Evolutionary conservation across 2,329 filamentous ascomycete species (phyloP).

Genomic region (Ceratocystis cubensis): DNA sequence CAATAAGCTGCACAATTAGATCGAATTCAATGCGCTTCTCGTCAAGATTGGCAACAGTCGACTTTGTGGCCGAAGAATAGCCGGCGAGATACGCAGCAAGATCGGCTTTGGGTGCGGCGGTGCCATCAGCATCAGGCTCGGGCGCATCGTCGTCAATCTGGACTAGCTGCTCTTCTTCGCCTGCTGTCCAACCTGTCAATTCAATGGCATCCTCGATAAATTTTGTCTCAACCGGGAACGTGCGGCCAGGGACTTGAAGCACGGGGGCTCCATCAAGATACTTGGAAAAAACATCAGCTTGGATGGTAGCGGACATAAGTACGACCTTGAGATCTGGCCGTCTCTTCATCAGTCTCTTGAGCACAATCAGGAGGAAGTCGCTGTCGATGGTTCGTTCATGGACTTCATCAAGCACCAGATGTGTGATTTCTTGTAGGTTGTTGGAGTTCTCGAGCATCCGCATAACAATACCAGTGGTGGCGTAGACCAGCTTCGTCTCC

Average conservation of each 20-base stretch:
- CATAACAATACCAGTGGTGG: slow-evolving; percentile 87
- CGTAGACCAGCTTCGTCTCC: slow-evolving; percentile 77
- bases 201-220: slow-evolving; percentile 92
- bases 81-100: slow-evolving; percentile 52
- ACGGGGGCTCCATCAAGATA: slow-evolving; percentile 81
- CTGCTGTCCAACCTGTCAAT: slow-evolving; percentile 58
- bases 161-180: slow-evolving; percentile 32
- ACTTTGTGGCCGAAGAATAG: slow-evolving; percentile 66
- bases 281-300: slow-evolving; percentile 78
- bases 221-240: slow-evolving; percentile 77
- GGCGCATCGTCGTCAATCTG: slow-evolving; percentile 39
- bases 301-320: slow-evolving; percentile 94
- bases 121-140: slow-evolving; percentile 39
- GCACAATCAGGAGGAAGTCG: slow-evolving; percentile 85
- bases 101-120: slow-evolving; percentile 39
- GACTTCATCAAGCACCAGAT: slow-evolving; percentile 92
- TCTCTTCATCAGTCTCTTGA: slow-evolving; percentile 65
- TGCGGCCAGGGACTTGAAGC: slow-evolving; percentile 80
- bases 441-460: slow-evolving; percentile 88
- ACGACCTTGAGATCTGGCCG: slow-evolving; percentile 81
- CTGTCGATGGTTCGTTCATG: slow-evolving; percentile 95
- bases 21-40: slow-evolving; percentile 89
- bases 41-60: slow-evolving; percentile 64
- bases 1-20: slow-evolving; percentile 66
- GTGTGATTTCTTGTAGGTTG: slow-evolving; percentile 78